Evolutionary conservation across 2,329 filamentous ascomycete genomes (phyloP).

Genomic region (Pseudocercospora vitis): DNA sequence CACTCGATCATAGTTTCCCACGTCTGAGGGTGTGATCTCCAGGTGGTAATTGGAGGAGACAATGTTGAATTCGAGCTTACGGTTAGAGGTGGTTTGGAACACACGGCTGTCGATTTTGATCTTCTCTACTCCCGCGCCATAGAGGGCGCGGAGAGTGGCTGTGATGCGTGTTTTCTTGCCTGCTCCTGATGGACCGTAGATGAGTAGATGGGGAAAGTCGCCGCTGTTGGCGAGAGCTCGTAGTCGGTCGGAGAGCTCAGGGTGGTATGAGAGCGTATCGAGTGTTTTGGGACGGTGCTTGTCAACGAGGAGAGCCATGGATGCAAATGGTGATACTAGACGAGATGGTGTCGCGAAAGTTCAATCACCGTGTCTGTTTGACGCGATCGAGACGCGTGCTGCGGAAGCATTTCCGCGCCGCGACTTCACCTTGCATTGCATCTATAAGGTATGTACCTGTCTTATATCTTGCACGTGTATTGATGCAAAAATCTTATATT

Average conservation of each 20-base stretch:
- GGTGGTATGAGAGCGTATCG: slow-evolving; percentile 79
- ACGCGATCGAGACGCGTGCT: slow-evolving; percentile 2
- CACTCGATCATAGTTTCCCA: slow-evolving; percentile 93
- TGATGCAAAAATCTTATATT: no score
- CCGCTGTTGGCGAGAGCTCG: slow-evolving; percentile 89
- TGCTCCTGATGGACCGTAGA: slow-evolving; percentile 93
- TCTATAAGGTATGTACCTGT: no score
- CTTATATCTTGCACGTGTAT: no score
- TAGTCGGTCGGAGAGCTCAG: slow-evolving; percentile 82
- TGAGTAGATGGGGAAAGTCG: slow-evolving; percentile 95
- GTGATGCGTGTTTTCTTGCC: slow-evolving; percentile 98
- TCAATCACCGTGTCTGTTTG: neutral
- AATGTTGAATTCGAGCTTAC: slow-evolving; percentile 99
- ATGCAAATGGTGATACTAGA: slow-evolving; percentile 2
- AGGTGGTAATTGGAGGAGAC: slow-evolving; percentile 96
- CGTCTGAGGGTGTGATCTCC: slow-evolving; percentile 95
- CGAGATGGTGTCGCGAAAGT: neutral
- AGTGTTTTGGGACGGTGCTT: slow-evolving; percentile 70
- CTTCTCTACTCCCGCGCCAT: slow-evolving; percentile 96
- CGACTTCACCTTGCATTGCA: neutral
- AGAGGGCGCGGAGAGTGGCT: slow-evolving; percentile 90
- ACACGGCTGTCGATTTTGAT: slow-evolving; percentile 98
- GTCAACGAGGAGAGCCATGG: slow-evolving; percentile 67
- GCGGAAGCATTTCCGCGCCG: slow-evolving; percentile 1
- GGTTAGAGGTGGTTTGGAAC: slow-evolving; percentile 89